Evolutionary conservation across 192 early-diverging fungal species (phyloP).

Genomic region (Dissophora ornata): DNA sequence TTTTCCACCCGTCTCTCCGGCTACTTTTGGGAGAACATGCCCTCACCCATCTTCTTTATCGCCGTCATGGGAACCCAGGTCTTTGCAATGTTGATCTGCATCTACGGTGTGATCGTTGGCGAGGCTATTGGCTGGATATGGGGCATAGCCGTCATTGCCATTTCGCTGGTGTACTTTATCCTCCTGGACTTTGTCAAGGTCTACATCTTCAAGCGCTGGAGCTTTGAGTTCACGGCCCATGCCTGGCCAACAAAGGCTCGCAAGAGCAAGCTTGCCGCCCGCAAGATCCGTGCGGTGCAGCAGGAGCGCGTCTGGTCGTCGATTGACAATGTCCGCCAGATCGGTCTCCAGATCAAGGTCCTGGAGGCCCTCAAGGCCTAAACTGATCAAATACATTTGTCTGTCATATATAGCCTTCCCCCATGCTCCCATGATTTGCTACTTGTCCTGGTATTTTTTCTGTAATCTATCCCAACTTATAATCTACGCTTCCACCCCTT

Average conservation of each 20-base stretch:
- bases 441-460: no score
- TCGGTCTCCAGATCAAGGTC: slow-evolving; percentile 49
- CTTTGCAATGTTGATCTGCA: slow-evolving; percentile 86
- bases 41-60: slow-evolving; percentile 80
- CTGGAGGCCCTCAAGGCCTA: slow-evolving; percentile 43
- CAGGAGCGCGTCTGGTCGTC: slow-evolving; percentile 58
- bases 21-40: slow-evolving; percentile 90
- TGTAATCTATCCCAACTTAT: no score
- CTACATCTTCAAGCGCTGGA: slow-evolving; percentile 85
- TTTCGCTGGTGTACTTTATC: slow-evolving; percentile 87
- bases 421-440: no score
- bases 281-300: slow-evolving; percentile 60
- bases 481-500: no score
- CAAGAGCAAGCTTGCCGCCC: slow-evolving; percentile 67
- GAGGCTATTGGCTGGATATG: slow-evolving; percentile 76
- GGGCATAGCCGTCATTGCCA: slow-evolving; percentile 75
- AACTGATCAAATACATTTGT: no score
- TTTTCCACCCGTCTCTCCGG: slow-evolving; percentile 90
- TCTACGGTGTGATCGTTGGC: slow-evolving; percentile 74
- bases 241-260: slow-evolving; percentile 79
- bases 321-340: slow-evolving; percentile 58
- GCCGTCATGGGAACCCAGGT: slow-evolving; percentile 92
- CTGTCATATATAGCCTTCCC: no score
- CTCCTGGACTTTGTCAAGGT: slow-evolving; percentile 94
- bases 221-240: slow-evolving; percentile 89